Conservation (phyloP, 2,329 filamentous ascomycete species). For the Taxawa tesnikishii region DNA sequence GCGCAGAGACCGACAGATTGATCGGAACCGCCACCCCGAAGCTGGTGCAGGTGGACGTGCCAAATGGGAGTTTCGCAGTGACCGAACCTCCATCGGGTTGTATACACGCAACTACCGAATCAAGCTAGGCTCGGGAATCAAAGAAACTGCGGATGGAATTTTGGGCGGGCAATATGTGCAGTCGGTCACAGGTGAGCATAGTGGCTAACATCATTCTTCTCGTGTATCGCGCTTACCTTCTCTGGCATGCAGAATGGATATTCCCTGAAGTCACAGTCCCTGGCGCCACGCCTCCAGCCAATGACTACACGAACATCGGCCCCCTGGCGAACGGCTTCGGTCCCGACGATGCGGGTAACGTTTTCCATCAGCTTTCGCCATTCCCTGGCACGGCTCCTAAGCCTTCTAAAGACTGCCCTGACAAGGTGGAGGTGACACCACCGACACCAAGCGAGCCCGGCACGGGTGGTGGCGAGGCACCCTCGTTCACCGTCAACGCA, state of each 20-base stretch:
- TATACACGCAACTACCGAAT: slow-evolving; percentile 31
- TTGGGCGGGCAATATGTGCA: slow-evolving; percentile 29
- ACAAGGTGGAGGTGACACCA: too few relatives aligned
- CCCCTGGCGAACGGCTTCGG: slow-evolving; percentile 19
- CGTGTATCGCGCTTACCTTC: too few relatives aligned
- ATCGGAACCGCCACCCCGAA: slow-evolving; percentile 20
- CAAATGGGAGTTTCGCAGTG: too few relatives aligned
- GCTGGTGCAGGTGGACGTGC: slow-evolving; percentile 25
- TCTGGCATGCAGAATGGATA: slow-evolving; percentile 33
- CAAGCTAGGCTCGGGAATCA: slow-evolving; percentile 20
- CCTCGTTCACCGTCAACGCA: slow-evolving; percentile 13
- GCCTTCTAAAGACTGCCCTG: too few relatives aligned
- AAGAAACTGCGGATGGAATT: slow-evolving; percentile 25
- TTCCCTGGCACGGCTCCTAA: slow-evolving; percentile 22
- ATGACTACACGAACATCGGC: slow-evolving; percentile 23
- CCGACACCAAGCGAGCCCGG: slow-evolving; percentile 10
- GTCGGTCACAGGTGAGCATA: too few relatives aligned
- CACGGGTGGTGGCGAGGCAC: slow-evolving; percentile 9
- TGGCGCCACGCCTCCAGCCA: slow-evolving; percentile 19
- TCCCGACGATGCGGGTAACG: slow-evolving; percentile 14
- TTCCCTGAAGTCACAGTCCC: slow-evolving; percentile 28
- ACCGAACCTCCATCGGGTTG: slow-evolving; percentile 15
- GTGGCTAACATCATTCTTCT: too few relatives aligned
- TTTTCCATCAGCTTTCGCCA: slow-evolving; percentile 26
- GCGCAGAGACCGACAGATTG: slow-evolving; percentile 22